A percentile compares a stretch with the other conserved stretches of the same genome.
Evolutionary conservation across 2,329 filamentous ascomycete genomes (phyloP).

Genomic region (Thielaviopsis punctulata): DNA sequence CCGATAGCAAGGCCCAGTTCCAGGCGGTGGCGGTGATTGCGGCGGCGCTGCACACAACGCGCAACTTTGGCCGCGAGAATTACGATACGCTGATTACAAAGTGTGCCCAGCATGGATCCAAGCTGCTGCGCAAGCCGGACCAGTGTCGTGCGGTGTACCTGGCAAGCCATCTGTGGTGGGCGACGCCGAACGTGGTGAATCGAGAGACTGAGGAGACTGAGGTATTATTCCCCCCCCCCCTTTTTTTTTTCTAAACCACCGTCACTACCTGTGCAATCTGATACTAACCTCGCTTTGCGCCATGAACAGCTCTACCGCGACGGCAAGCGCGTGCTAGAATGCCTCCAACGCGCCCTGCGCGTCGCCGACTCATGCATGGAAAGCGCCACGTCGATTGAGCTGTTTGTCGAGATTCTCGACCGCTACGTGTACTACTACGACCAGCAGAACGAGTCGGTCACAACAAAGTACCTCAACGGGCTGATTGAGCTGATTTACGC

Average conservation of each 20-base stretch:
- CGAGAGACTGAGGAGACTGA: slow-evolving; percentile 67
- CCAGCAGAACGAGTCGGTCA: slow-evolving; percentile 96
- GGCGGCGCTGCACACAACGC: slow-evolving; percentile 69
- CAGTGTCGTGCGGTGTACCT: slow-evolving; percentile 94
- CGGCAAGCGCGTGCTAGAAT: slow-evolving; percentile 91
- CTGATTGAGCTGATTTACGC: slow-evolving; percentile 97
- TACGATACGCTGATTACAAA: slow-evolving; percentile 98
- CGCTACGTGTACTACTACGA: slow-evolving; percentile 99
- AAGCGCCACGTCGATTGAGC: slow-evolving; percentile 85
- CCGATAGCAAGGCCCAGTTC: slow-evolving; percentile 91
- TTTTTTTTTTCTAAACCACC: not conserved
- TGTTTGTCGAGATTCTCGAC: slow-evolving; percentile 97
- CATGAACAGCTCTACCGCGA: slow-evolving; percentile 72
- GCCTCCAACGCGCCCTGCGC: slow-evolving; percentile 80
- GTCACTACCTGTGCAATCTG: not conserved
- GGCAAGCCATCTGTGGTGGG: slow-evolving; percentile 96
- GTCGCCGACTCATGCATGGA: slow-evolving; percentile 99
- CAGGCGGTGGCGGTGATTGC: slow-evolving; percentile 93
- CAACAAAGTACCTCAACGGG: slow-evolving; percentile 93
- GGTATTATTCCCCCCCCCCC: slow-evolving; percentile 32
- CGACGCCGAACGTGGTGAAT: slow-evolving; percentile 61
- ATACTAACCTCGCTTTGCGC: no score
- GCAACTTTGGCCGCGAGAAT: slow-evolving; percentile 89
- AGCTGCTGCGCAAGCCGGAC: slow-evolving; percentile 91
- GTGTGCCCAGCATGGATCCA: slow-evolving; percentile 89